Conservation (phyloP, 257 asterid genomes). For the Solanum chaucha region DNA sequence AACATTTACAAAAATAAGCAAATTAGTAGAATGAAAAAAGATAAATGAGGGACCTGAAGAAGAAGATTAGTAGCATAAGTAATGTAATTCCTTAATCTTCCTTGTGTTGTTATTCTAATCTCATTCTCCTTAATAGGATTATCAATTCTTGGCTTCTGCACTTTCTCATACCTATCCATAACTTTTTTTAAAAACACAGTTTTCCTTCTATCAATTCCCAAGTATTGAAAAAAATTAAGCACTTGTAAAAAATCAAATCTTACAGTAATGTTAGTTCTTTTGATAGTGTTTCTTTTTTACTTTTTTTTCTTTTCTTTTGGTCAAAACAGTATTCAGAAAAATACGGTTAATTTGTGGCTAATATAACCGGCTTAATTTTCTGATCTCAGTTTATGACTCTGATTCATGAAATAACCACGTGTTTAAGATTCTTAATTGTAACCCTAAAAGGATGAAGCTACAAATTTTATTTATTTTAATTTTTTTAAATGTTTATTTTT, state of each 20-base stretch:
- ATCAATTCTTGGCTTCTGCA: slow-evolving; percentile 59
- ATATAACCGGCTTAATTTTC: background rate
- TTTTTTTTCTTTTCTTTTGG: background rate
- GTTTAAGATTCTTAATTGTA: background rate
- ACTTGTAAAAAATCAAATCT: background rate
- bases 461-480: too few species aligned
- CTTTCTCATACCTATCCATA: slow-evolving; percentile 78
- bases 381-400: background rate
- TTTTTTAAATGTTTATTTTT: too few species aligned
- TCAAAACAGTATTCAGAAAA: background rate
- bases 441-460: background rate
- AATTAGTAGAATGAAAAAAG: background rate
- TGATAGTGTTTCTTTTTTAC: background rate
- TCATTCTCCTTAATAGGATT: slow-evolving; percentile 55
- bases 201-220: background rate
- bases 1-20: background rate
- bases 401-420: background rate
- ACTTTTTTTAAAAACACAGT: slow-evolving; percentile 10
- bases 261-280: background rate
- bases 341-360: background rate
- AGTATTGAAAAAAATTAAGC: background rate
- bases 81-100: slow-evolving; percentile 65
- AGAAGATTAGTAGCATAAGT: slow-evolving; percentile 59
- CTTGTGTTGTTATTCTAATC: slow-evolving; percentile 60
- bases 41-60: slow-evolving; percentile 40